Evolutionary conservation across 1,284 basidiomycete genomes (phyloP).

Genomic region (Psilocybe mexicana): DNA sequence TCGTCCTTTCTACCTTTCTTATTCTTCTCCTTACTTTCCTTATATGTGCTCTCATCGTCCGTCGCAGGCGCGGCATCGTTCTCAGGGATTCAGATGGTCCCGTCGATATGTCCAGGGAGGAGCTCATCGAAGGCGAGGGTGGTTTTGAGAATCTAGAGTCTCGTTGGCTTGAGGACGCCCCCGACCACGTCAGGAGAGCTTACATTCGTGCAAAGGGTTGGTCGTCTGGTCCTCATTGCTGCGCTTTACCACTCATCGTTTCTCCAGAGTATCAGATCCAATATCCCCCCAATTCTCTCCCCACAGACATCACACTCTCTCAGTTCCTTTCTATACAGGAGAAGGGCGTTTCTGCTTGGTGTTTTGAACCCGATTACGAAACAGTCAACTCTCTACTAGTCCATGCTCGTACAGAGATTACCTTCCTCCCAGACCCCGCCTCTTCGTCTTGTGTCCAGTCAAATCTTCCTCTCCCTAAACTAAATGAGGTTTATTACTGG

Average conservation of each 20-base stretch:
- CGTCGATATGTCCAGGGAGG: slow-evolving; percentile 89
- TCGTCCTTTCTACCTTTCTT: slow-evolving; percentile 90
- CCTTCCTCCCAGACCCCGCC: slow-evolving; percentile 92
- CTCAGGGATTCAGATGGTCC: slow-evolving; percentile 90
- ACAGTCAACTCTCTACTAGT: slow-evolving; percentile 88
- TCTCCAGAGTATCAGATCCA: slow-evolving; percentile 82
- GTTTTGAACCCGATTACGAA: slow-evolving; percentile 96
- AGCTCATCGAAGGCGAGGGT: slow-evolving; percentile 87
- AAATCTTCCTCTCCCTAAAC: slow-evolving; percentile 90
- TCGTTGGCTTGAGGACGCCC: slow-evolving; percentile 88
- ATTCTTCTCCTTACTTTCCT: slow-evolving; percentile 91
- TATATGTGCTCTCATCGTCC: slow-evolving; percentile 82
- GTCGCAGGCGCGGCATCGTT: slow-evolving; percentile 78
- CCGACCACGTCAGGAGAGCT: slow-evolving; percentile 66
- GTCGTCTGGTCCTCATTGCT: slow-evolving; percentile 25
- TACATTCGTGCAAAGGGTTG: slow-evolving; percentile 90
- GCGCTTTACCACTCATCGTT: slow-evolving; percentile 7
- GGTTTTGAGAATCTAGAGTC: slow-evolving; percentile 90
- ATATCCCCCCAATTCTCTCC: slow-evolving; percentile 89
- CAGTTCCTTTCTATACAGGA: slow-evolving; percentile 98
- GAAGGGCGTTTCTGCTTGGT: slow-evolving; percentile 97
- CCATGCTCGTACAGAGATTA: slow-evolving; percentile 92
- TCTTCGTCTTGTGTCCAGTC: slow-evolving; percentile 93
- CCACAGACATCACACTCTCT: slow-evolving; percentile 94
- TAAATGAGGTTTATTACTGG: slow-evolving; percentile 98